phyloP scores from a whole-genome alignment of 805 yeast species.

The Metschnikowia baotianmanensis region DNA sequence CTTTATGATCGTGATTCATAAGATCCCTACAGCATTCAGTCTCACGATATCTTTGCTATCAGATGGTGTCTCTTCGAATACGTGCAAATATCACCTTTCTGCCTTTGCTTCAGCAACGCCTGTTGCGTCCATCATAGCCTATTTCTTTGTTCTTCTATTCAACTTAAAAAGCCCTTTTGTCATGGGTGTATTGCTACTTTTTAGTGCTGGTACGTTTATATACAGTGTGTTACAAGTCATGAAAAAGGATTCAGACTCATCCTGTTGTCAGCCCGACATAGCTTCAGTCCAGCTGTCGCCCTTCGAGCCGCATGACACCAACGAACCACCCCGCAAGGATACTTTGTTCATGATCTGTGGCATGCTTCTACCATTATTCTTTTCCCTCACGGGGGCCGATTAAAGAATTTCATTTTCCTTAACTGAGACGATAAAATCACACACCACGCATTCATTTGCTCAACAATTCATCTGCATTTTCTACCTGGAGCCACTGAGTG shows the following conservation, averaged over 20 bases:
- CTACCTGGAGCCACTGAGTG: too few species aligned
- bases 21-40: slow-evolving; percentile 74
- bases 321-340: not conserved
- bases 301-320: slow-evolving; percentile 4
- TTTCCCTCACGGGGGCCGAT: slow-evolving; percentile 14
- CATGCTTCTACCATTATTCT: slow-evolving; percentile 15
- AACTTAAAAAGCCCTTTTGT: slow-evolving; percentile 32
- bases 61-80: slow-evolving; percentile 28
- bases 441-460: too few species aligned
- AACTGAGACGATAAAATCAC: too few species aligned
- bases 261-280: slow-evolving; percentile 4
- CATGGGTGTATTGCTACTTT: slow-evolving; percentile 55
- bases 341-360: slow-evolving; percentile 12
- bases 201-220: slow-evolving; percentile 71
- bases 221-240: slow-evolving; percentile 69
- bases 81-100: slow-evolving; percentile 46
- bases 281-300: slow-evolving; percentile 12
- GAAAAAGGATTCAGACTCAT: slow-evolving; percentile 28
- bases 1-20: slow-evolving; percentile 63
- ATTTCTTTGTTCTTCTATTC: slow-evolving; percentile 32
- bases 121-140: slow-evolving; percentile 53
- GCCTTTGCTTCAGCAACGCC: slow-evolving; percentile 58
- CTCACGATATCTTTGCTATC: slow-evolving; percentile 52
- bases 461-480: too few species aligned
- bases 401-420: not conserved